A percentile compares a stretch with the other conserved stretches of the same genome.
These are phyloP conservation scores for Phaeosphaeria sp. DNA, from an alignment of 2,329 filamentous ascomycete genomes.

Conservation along the genomic window DNA sequence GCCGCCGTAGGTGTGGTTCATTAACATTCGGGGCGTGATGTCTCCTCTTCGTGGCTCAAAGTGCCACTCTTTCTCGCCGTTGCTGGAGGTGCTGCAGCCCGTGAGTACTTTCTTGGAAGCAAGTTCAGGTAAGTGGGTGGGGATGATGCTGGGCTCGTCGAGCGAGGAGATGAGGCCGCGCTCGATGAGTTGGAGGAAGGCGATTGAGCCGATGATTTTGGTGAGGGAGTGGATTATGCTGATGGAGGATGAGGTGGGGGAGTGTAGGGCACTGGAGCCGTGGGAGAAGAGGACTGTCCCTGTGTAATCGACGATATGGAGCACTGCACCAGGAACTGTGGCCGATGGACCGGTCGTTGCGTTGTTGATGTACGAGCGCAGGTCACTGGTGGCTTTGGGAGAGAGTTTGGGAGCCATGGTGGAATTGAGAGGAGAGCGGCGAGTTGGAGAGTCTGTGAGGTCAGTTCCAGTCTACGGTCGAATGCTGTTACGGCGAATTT, in stretches of 20 bases:
- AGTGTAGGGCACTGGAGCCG: conserved; percentile 11
- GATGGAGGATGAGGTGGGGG: conserved; percentile 18
- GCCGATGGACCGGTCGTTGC: conserved; percentile 6
- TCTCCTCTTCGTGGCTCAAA: conserved; percentile 18
- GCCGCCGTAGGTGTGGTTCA: conserved; percentile 60
- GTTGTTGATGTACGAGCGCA: conserved; percentile 17
- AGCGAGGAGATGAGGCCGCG: conserved; percentile 15
- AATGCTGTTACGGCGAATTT: neutral
- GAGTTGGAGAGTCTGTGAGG: neutral
- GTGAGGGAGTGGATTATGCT: conserved; percentile 25
- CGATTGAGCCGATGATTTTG: conserved; percentile 33
- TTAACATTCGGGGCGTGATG: conserved; percentile 44
- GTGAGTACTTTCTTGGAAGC: conserved; percentile 24
- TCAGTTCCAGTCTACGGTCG: neutral
- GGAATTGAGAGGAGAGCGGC: neutral
- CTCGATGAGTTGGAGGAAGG: conserved; percentile 34
- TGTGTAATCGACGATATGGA: conserved; percentile 24
- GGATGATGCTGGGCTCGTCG: conserved; percentile 23
- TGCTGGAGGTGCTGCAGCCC: conserved; percentile 7
- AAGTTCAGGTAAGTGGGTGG: conserved; percentile 26
- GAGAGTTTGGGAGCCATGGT: conserved; percentile 15
- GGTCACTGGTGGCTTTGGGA: neutral
- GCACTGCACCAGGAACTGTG: conserved; percentile 22
- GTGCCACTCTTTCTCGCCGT: conserved; percentile 13
- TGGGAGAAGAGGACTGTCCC: conserved; percentile 27